Evolutionary conservation across 2,329 filamentous ascomycete species (phyloP).

Genomic region (Pyrenochaeta sp.): DNA sequence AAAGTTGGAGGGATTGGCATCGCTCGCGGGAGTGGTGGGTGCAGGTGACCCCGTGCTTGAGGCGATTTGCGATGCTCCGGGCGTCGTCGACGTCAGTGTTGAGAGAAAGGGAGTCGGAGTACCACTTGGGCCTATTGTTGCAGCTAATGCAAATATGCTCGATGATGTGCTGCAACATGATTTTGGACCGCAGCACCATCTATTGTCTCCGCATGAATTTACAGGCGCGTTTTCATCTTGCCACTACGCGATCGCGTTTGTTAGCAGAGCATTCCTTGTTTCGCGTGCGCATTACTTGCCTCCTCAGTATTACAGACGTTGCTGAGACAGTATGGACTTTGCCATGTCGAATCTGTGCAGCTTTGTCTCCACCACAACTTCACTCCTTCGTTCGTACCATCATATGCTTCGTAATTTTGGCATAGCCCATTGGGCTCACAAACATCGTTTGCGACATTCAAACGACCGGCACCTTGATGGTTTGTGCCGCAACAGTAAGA

Average conservation of each 20-base stretch:
- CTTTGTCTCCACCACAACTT: conserved; percentile 20
- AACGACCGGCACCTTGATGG: conserved; percentile 12
- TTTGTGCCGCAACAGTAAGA: conserved; percentile 15
- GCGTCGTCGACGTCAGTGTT: background rate
- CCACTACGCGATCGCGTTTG: background rate
- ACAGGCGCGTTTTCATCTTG: background rate
- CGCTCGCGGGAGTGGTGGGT: no score
- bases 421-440: conserved; percentile 20
- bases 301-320: conserved; percentile 6
- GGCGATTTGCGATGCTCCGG: background rate
- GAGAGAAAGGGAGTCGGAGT: background rate
- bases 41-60: background rate
- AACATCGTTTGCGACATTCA: conserved; percentile 13
- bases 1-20: no score
- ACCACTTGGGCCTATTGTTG: background rate
- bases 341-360: conserved; percentile 23
- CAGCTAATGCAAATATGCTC: conserved; percentile 1
- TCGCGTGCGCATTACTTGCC: background rate
- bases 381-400: conserved; percentile 10
- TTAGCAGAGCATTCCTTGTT: background rate
- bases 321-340: conserved; percentile 20
- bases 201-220: conserved; percentile 1
- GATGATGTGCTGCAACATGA: background rate
- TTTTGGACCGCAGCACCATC: conserved; percentile 2
- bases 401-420: conserved; percentile 14